phyloP scores from a whole-genome alignment of 2,329 filamentous ascomycete species.

The Ceratocystis diversiconidia region DNA sequence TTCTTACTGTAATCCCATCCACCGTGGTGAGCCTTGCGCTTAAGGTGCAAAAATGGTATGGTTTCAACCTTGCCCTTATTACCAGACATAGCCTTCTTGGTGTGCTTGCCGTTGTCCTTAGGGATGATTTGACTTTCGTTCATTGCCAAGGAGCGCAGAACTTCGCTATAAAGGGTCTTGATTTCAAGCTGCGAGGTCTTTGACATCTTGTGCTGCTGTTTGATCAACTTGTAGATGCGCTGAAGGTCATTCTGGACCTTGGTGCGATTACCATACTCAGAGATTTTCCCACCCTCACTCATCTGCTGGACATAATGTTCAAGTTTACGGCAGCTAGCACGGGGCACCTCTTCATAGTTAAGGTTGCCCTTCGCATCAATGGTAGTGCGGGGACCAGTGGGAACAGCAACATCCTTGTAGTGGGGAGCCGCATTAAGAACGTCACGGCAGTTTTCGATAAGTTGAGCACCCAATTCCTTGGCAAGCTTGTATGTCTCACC shows the following conservation, averaged over 20 bases:
- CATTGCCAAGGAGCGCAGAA: slow-evolving; percentile 89
- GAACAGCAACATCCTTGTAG: slow-evolving; percentile 90
- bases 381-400: slow-evolving; percentile 84
- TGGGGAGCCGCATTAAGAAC: slow-evolving; percentile 70
- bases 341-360: slow-evolving; percentile 75
- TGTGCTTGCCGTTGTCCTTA: slow-evolving; percentile 61
- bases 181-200: slow-evolving; percentile 95
- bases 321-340: slow-evolving; percentile 82
- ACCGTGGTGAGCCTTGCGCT: slow-evolving; percentile 70
- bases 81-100: slow-evolving; percentile 38
- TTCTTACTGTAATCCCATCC: slow-evolving; percentile 99
- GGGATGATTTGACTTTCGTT: slow-evolving; percentile 96
- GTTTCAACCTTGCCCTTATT: slow-evolving; percentile 89
- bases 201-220: slow-evolving; percentile 93
- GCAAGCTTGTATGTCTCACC: slow-evolving; percentile 97
- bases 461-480: slow-evolving; percentile 79
- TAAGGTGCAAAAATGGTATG: slow-evolving; percentile 92
- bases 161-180: slow-evolving; percentile 85
- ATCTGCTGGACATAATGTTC: slow-evolving; percentile 98
- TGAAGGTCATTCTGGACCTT: slow-evolving; percentile 95
- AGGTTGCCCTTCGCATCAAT: slow-evolving; percentile 86
- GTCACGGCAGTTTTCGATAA: slow-evolving; percentile 96
- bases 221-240: slow-evolving; percentile 95
- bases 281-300: slow-evolving; percentile 96
- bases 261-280: slow-evolving; percentile 92